These are phyloP conservation scores for Candida succiphila DNA, from an alignment of 805 yeast genomes.

Conservation along the genomic window DNA sequence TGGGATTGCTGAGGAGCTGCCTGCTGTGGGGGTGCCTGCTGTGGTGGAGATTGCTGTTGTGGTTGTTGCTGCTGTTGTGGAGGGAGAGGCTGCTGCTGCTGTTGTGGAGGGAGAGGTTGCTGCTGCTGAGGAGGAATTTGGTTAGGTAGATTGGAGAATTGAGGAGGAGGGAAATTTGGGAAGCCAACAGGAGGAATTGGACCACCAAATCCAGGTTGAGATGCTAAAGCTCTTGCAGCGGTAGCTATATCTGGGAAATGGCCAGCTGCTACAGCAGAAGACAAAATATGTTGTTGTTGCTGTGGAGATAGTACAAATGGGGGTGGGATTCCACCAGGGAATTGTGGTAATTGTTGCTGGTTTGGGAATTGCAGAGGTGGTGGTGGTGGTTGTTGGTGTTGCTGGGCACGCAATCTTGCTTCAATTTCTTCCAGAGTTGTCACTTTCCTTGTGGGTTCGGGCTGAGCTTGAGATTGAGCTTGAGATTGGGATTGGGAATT, in stretches of 20 bases:
- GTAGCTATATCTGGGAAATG: conserved; percentile 21
- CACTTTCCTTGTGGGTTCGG: conserved; percentile 29
- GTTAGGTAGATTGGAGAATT: conserved; percentile 7
- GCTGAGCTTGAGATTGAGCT: conserved; percentile 7
- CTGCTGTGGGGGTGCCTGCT: conserved; percentile 8
- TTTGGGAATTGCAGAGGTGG: conserved; percentile 12
- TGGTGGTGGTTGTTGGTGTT: conserved; percentile 18
- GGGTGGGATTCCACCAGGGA: conserved; percentile 13
- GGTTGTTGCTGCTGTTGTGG: conserved; percentile 9
- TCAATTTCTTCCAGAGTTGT: conserved; percentile 79
- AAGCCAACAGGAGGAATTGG: conserved; percentile 15
- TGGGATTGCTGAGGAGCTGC: conserved; percentile 17
- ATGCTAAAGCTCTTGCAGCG: conserved; percentile 21
- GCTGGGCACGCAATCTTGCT: conserved; percentile 49
- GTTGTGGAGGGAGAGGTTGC: conserved; percentile 9
- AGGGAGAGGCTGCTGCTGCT: conserved; percentile 6
- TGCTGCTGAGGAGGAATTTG: conserved; percentile 12
- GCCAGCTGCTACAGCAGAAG: conserved; percentile 22
- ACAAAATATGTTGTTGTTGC: conserved; percentile 20
- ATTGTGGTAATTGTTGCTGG: conserved; percentile 10
- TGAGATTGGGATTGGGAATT: not conserved
- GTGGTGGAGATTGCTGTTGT: conserved; percentile 13
- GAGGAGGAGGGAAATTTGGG: conserved; percentile 3
- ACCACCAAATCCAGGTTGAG: conserved; percentile 11
- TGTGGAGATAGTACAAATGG: conserved; percentile 21